Percentiles rank a stretch among this genome's conserved stretches.
phyloP scores from a whole-genome alignment of 2,329 filamentous ascomycete genomes.

The Moelleriella libera region DNA sequence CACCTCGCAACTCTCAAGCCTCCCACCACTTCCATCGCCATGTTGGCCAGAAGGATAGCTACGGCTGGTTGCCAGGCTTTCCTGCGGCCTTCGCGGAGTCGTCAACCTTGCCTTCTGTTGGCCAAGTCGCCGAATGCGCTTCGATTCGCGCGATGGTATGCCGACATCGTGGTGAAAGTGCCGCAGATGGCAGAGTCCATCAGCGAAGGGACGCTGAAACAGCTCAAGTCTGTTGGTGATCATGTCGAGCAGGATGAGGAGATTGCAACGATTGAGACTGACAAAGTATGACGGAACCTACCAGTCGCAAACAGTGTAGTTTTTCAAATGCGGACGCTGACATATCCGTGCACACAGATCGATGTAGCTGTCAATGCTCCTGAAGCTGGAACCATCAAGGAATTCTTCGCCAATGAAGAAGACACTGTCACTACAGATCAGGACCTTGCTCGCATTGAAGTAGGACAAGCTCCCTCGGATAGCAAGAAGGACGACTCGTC shows the following conservation, averaged over 20 bases:
- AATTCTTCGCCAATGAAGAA: conserved; percentile 83
- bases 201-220: conserved; percentile 90
- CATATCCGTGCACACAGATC: conserved; percentile 41
- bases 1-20: too few species aligned
- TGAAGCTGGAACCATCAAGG: conserved; percentile 78
- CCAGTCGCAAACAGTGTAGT: background rate
- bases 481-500: conserved; percentile 24
- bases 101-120: conserved; percentile 12
- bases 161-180: conserved; percentile 81
- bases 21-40: conserved; percentile 6
- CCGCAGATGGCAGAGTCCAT: conserved; percentile 98
- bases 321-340: background rate
- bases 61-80: conserved; percentile 29
- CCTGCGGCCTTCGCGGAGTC: conserved; percentile 20
- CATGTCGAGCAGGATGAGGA: conserved; percentile 93
- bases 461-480: conserved; percentile 42
- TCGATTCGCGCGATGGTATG: conserved; percentile 47
- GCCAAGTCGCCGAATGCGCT: conserved; percentile 33
- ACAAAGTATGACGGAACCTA: conserved; percentile 53
- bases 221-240: conserved; percentile 90
- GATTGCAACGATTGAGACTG: conserved; percentile 96
- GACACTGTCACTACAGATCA: conserved; percentile 93
- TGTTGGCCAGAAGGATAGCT: conserved; percentile 29
- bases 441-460: conserved; percentile 73
- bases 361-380: conserved; percentile 94